Evolutionary conservation across 306 rosid species (phyloP), one percentile per base, ranked within the genome.

Genomic region (Vigna trinervia): DNA sequence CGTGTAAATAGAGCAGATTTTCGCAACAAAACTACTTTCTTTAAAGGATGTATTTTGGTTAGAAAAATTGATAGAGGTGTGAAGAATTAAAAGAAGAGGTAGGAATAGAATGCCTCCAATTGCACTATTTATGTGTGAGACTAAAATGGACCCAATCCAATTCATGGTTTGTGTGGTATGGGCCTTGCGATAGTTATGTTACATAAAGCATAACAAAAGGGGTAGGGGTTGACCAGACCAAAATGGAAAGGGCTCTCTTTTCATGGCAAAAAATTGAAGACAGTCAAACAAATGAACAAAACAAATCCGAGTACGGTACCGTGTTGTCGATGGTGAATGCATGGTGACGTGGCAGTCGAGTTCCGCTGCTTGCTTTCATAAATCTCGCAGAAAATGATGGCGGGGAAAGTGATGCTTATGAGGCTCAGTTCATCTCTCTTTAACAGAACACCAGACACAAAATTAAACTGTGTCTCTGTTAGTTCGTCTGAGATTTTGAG

Each of bases 291-390:
- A 64, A 17, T 8, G 28, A 63, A 63, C 12, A 58, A 12, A 59
- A 59, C 69, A 26, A 76, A 63, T 48, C 19, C 28, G 3, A 30
- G 50, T 62, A 62, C 69, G 8, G 26, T 63, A 36, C 26, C 15
- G 15, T 36, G 38, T 63, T n/a, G 15, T 13, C 5, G 51, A 10
- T 41, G 45, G 30, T 2, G 36, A 34, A 19, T 53, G 12, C 5
- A 61, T 15, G 70, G 2, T 76, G 80, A 76, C 54, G 51, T 76
- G 73, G 73, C 73, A 76, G 6, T 38, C 2, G 12, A 50, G 28
- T 75, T 63, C 11, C 1, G 1, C 23, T 54, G 5, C 6, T 54
- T 54, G 14, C 5, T 54, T 14, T 13, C 6, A 13, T 45, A 2
- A 45, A 45, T 45, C n/a, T 73, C 14, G n/a, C 54, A 57, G 67